A percentile compares a stretch with the other conserved stretches of the same genome.
phyloP scores from a whole-genome alignment of 1,284 basidiomycete genomes.

The Lentinula novae-zelandiae region DNA sequence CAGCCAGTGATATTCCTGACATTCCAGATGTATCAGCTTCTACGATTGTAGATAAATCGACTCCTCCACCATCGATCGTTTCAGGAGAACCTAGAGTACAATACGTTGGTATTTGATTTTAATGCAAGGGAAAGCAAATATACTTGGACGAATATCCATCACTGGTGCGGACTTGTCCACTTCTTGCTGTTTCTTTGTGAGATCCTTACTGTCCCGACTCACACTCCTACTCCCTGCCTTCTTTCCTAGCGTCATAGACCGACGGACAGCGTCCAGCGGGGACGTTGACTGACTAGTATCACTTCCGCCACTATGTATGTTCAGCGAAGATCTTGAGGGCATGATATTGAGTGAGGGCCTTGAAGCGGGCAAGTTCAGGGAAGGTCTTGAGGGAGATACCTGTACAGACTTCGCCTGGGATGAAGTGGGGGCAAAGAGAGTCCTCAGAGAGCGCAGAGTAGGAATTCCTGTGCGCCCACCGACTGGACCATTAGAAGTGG shows the following conservation, averaged over 20 bases:
- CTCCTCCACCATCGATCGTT: neutral
- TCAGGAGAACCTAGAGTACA: neutral
- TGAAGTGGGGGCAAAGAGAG: slow-evolving; percentile 4
- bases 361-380: neutral
- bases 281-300: neutral
- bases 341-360: neutral
- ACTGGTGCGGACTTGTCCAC: neutral
- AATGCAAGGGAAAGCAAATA: neutral
- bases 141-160: neutral
- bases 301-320: neutral
- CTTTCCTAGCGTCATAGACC: slow-evolving; percentile 2
- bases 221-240: neutral
- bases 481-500: neutral
- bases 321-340: neutral
- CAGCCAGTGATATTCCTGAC: neutral
- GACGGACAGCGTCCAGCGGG: neutral
- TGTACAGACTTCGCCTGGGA: neutral
- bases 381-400: neutral
- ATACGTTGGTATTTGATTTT: neutral
- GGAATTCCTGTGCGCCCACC: neutral
- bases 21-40: slow-evolving; percentile 15
- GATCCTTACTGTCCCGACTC: neutral
- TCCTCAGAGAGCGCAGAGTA: slow-evolving; percentile 3
- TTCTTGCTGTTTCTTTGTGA: neutral
- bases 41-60: slow-evolving; percentile 14